A percentile compares a stretch with the other conserved stretches of the same genome.
Conservation (phyloP, 495 filamentous ascomycete genomes). For the Daldinia childiae region DNA sequence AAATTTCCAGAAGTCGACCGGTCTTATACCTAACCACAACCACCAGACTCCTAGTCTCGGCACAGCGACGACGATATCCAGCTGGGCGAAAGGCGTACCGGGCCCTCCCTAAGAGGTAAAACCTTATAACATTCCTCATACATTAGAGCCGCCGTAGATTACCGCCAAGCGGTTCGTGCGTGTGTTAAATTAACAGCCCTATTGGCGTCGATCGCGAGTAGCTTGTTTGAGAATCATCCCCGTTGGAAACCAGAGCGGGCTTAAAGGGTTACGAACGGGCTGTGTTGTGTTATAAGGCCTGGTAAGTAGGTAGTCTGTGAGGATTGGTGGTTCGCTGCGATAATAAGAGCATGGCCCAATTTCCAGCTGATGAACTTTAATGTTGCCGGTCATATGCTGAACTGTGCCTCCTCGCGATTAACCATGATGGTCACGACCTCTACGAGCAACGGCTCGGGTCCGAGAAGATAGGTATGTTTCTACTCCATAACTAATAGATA, state of each 20-base stretch:
- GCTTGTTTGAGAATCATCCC: slow-evolving; percentile 14
- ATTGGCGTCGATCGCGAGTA: neutral
- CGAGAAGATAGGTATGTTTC: neutral
- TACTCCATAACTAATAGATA: neutral
- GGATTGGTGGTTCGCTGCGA: neutral
- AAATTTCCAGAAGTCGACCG: neutral
- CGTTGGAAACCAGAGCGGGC: neutral
- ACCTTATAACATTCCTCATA: neutral
- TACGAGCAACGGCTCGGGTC: slow-evolving; percentile 2
- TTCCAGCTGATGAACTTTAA: slow-evolving; percentile 19
- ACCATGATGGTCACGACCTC: too few species aligned
- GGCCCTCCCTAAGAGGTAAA: neutral
- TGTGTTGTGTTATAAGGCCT: neutral
- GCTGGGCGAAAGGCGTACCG: neutral
- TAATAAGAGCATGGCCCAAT: neutral
- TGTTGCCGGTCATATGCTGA: slow-evolving; percentile 24
- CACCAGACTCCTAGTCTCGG: neutral
- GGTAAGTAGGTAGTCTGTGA: neutral
- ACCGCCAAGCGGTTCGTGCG: neutral
- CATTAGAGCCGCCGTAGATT: neutral
- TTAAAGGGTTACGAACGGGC: slow-evolving; percentile 4
- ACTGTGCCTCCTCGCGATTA: neutral
- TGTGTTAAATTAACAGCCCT: neutral
- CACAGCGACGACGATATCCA: neutral
- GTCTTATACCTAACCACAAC: neutral